Evolutionary conservation across 2,329 filamentous ascomycete species (phyloP).

Genomic region (Bipolaris cookei): DNA sequence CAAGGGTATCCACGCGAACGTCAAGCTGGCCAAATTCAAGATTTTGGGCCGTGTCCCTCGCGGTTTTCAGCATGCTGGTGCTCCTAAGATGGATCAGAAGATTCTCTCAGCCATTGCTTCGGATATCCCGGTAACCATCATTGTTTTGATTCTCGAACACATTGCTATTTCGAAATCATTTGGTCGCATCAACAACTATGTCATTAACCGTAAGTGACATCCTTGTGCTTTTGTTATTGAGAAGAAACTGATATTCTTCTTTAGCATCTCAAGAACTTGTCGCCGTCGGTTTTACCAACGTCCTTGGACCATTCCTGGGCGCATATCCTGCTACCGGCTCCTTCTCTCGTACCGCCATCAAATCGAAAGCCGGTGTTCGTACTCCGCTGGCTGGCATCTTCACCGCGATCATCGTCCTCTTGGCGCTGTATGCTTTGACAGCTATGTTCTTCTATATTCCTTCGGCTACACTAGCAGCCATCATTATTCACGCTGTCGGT

Average conservation of each 20-base stretch:
- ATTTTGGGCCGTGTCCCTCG: constrained; percentile 54
- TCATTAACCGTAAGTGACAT: constrained; percentile 68
- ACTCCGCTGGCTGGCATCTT: constrained; percentile 91
- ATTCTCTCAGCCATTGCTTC: constrained; percentile 72
- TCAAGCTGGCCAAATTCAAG: constrained; percentile 68
- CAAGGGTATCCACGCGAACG: constrained; percentile 50
- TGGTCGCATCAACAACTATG: constrained; percentile 93
- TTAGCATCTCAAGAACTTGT: constrained; percentile 87
- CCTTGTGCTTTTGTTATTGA: neutral
- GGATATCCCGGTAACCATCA: constrained; percentile 83
- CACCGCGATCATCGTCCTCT: constrained; percentile 81
- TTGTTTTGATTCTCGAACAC: constrained; percentile 95
- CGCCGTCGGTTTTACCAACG: constrained; percentile 86
- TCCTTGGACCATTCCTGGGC: constrained; percentile 88
- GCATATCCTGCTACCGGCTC: constrained; percentile 93
- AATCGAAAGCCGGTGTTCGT: constrained; percentile 93
- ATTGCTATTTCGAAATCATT: constrained; percentile 98
- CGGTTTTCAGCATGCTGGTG: constrained; percentile 75
- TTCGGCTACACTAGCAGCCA: constrained; percentile 76
- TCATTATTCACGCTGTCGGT: constrained; percentile 95
- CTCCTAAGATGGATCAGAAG: constrained; percentile 69
- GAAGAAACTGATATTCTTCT: neutral
- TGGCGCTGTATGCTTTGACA: constrained; percentile 88
- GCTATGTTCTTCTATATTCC: constrained; percentile 95
- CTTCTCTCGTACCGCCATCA: constrained; percentile 95